Conservation (phyloP, 1,284 basidiomycete genomes). For the Sparassis latifolia region DNA sequence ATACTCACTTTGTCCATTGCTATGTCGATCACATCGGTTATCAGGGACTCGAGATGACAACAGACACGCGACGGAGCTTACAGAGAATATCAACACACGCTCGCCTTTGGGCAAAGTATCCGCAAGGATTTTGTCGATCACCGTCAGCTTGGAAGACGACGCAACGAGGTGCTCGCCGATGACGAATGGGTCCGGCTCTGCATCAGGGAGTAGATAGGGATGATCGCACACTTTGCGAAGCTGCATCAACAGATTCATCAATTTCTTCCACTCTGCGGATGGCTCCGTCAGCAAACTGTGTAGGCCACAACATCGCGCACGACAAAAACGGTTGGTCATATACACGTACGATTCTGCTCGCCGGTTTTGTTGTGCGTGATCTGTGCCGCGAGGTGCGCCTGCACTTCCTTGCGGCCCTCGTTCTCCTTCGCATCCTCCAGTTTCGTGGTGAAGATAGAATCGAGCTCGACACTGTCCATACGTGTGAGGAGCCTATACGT, state of each 20-base stretch:
- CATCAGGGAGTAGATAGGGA: conserved; percentile 47
- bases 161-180: conserved; percentile 53
- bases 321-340: not conserved
- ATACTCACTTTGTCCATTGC: conserved; percentile 47
- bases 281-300: not conserved
- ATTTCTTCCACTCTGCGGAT: conserved; percentile 39
- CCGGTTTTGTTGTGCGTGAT: conserved; percentile 21
- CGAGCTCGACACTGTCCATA: conserved; percentile 41
- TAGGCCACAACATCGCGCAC: not conserved
- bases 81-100: conserved; percentile 80
- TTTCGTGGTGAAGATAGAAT: conserved; percentile 38
- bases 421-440: conserved; percentile 25
- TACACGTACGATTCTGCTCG: conserved; percentile 25
- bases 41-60: no score
- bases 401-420: conserved; percentile 34
- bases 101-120: conserved; percentile 77
- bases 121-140: conserved; percentile 73
- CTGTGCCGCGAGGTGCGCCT: conserved; percentile 29
- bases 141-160: conserved; percentile 65
- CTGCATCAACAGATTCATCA: conserved; percentile 57
- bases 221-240: conserved; percentile 53
- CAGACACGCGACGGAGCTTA: conserved; percentile 28
- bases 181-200: conserved; percentile 42
- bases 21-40: conserved; percentile 16
- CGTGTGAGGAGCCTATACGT: conserved; percentile 47